Evolutionary conservation across 345 rosid genomes (phyloP), one percentile per base, ranked within the genome.

Genomic region (Lenwebbia sp.): DNA sequence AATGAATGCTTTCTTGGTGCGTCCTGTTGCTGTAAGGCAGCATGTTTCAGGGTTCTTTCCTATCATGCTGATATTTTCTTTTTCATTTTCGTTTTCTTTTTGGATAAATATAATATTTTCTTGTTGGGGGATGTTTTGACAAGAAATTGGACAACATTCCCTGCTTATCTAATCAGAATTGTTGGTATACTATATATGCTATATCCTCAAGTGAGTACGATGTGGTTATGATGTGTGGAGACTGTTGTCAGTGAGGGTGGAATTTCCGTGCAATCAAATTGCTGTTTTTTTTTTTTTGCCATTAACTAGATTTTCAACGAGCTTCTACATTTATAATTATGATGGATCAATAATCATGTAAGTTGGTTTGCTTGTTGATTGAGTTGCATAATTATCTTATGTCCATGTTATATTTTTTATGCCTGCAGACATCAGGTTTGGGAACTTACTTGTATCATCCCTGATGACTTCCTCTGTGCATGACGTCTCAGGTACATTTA

Each of bases 391-490:
- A 37, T 70, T 19, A 19, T 70, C 81, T 70, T 70, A 37, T 56
- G 60, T 37, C 81, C 47, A 37, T 70, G 23, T 10, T 37, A 37
- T 70, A 10, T 33, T 70, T 65, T 17, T 33, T 17, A 33, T 70
- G 81, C 47, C 81, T 2, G 10, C 91, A 90, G 92, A 57, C 89
- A 85, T 28, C 37, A 87, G 86, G 55, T 89, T 58, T 78, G 83
- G 62, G 91, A 75, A 85, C 84, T 85, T 78, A 83, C 30, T 6
- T 14, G 54, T 28, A 54, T 37, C 81, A 83, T 78, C 85, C 90
- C 84, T 82, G 88, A 94, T 94, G 94, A 93, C 93, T 85, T 94
- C 93, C 76, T 91, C 95, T 19, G 88, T 86, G 85, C 92, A 87
- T 87, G 92, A 89, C 83, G 87, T 82, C 83, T 94, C 94, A 86